Percentiles rank a stretch among this genome's conserved stretches.
Conservation (phyloP, 805 yeast genomes). For the Blastobotrys chiropterorum region DNA sequence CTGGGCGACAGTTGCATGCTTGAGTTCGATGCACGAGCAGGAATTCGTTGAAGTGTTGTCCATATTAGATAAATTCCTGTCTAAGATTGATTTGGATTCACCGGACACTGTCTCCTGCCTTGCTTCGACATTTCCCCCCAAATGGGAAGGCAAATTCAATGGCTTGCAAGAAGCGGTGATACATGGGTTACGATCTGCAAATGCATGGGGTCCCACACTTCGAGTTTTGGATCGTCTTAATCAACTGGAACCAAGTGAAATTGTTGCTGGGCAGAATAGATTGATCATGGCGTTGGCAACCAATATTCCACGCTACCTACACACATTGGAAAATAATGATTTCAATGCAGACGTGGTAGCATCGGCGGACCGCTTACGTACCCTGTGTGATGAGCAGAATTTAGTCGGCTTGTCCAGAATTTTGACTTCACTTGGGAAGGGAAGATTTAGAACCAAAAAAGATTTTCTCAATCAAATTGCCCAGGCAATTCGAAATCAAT, state of each 20-base stretch:
- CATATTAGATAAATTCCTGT: constrained; percentile 71
- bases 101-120: constrained; percentile 80
- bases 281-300: constrained; percentile 66
- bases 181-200: constrained; percentile 77
- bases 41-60: constrained; percentile 87
- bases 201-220: constrained; percentile 72
- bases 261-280: constrained; percentile 64
- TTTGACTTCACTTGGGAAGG: constrained; percentile 67
- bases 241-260: constrained; percentile 59
- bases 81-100: constrained; percentile 80
- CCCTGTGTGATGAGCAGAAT: constrained; percentile 52
- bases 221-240: constrained; percentile 68
- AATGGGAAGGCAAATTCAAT: constrained; percentile 92
- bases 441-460: constrained; percentile 79
- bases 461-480: constrained; percentile 83
- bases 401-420: constrained; percentile 62
- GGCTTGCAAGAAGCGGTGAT: constrained; percentile 77
- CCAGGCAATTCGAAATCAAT: constrained; percentile 56
- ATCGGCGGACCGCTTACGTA: constrained; percentile 52
- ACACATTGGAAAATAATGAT: constrained; percentile 60
- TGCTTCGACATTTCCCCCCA: constrained; percentile 81
- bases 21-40: constrained; percentile 84
- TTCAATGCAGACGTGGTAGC: constrained; percentile 44
- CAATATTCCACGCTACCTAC: constrained; percentile 77
- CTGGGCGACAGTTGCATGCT: constrained; percentile 92